Conservation (phyloP, 805 yeast species). For the Pichia manshurica region DNA sequence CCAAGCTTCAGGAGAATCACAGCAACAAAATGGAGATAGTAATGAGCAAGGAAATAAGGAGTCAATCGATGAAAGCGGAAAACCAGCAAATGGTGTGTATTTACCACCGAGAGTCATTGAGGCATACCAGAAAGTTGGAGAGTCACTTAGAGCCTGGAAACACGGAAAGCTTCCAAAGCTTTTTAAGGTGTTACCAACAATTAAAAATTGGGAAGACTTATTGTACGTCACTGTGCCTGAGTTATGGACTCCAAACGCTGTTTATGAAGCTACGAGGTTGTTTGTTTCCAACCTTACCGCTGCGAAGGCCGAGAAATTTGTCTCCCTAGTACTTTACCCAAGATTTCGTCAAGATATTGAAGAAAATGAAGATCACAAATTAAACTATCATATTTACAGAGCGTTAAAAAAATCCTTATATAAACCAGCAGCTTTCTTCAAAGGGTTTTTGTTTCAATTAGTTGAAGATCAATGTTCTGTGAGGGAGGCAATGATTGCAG, state of each 20-base stretch:
- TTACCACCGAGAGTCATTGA: constrained; percentile 95
- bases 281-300: constrained; percentile 88
- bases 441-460: constrained; percentile 89
- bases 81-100: constrained; percentile 66
- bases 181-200: constrained; percentile 88
- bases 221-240: constrained; percentile 89
- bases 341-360: constrained; percentile 68
- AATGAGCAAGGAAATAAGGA: constrained; percentile 19
- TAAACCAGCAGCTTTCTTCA: constrained; percentile 96
- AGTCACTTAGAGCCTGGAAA: constrained; percentile 77
- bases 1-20: constrained; percentile 43
- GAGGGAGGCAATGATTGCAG: constrained; percentile 92
- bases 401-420: constrained; percentile 88
- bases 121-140: constrained; percentile 90
- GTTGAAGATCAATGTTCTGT: constrained; percentile 85
- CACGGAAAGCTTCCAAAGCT: constrained; percentile 97
- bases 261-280: constrained; percentile 89
- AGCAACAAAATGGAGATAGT: constrained; percentile 21
- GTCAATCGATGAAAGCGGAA: constrained; percentile 33
- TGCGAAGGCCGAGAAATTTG: constrained; percentile 81
- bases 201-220: constrained; percentile 94
- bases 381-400: constrained; percentile 90
- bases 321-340: constrained; percentile 60
- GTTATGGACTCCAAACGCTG: constrained; percentile 91
- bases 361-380: constrained; percentile 64